phyloP scores from a whole-genome alignment of 106 monocot genomes.

The Posidonia australis region DNA sequence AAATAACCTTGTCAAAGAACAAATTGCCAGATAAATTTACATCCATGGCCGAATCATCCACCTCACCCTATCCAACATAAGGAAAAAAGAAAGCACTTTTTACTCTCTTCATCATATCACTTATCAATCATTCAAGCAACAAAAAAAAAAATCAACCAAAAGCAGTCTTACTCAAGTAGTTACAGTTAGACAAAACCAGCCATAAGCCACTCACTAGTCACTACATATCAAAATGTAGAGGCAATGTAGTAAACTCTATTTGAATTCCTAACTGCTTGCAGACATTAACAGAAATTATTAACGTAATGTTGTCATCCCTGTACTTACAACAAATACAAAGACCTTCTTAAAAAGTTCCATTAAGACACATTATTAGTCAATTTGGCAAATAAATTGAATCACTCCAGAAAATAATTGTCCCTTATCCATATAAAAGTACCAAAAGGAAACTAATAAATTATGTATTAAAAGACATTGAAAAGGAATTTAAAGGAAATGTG shows the following conservation, averaged over 20 bases:
- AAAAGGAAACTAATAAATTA: background rate
- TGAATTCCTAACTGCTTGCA: background rate
- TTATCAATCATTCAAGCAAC: background rate
- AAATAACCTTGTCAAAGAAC: constrained; percentile 66
- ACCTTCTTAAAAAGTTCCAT: too few species aligned
- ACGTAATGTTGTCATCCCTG: too few species aligned
- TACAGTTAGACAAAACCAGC: background rate
- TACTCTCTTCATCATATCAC: background rate
- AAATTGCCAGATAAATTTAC: constrained; percentile 82
- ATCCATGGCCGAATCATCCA: constrained; percentile 92
- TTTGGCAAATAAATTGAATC: too few species aligned
- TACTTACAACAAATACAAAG: too few species aligned
- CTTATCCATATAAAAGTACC: too few species aligned
- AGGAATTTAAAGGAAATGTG: background rate
- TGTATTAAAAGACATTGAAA: background rate
- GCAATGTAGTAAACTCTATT: background rate
- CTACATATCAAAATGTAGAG: background rate
- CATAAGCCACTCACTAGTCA: background rate
- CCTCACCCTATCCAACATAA: constrained; percentile 54
- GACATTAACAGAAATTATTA: background rate
- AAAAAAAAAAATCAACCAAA: background rate
- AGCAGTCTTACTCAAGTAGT: background rate
- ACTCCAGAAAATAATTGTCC: too few species aligned
- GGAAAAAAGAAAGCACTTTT: constrained; percentile 2
- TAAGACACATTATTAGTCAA: too few species aligned